Evolutionary conservation across 2,329 filamentous ascomycete species (phyloP).

Genomic region (Colletotrichum sojae): DNA sequence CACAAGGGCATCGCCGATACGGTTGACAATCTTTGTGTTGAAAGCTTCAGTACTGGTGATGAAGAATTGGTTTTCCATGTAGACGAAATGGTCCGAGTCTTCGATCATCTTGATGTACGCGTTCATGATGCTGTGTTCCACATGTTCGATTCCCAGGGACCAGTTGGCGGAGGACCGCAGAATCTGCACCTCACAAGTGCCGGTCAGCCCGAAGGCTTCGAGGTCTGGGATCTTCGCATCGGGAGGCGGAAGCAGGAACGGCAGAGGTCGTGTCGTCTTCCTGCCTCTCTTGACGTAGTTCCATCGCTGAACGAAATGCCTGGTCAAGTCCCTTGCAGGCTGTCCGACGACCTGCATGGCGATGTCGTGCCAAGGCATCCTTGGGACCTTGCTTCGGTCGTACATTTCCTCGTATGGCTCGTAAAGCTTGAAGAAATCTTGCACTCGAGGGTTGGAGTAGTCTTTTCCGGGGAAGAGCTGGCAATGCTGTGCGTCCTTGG

Average conservation of each 20-base stretch:
- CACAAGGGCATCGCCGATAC: constrained; percentile 94
- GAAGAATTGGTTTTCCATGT: constrained; percentile 99
- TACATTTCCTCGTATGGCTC: constrained; percentile 99
- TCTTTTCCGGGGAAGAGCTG: constrained; percentile 98
- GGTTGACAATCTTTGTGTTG: constrained; percentile 89
- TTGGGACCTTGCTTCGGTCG: constrained; percentile 86
- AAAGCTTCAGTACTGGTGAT: constrained; percentile 93
- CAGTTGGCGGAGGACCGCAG: constrained; percentile 90
- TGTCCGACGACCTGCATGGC: constrained; percentile 98
- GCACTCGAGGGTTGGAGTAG: constrained; percentile 95
- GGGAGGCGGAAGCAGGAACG: constrained; percentile 92
- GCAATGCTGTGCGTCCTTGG: constrained; percentile 92
- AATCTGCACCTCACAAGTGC: constrained; percentile 97
- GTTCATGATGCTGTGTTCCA: constrained; percentile 95
- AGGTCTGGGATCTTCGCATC: constrained; percentile 91
- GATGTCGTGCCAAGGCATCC: constrained; percentile 99
- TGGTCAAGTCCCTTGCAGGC: constrained; percentile 91
- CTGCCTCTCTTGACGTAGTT: constrained; percentile 95
- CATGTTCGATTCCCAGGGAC: constrained; percentile 90
- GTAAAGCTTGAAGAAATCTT: constrained; percentile 93
- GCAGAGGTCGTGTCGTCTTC: constrained; percentile 92
- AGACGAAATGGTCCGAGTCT: constrained; percentile 95
- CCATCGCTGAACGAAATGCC: constrained; percentile 98
- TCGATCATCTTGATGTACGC: constrained; percentile 96
- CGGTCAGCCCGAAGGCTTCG: constrained; percentile 88